A percentile compares a stretch with the other conserved stretches of the same genome.
These are phyloP conservation scores for Leishmania major DNA, from an alignment of 208 protist genomes.

Conservation along the genomic window DNA sequence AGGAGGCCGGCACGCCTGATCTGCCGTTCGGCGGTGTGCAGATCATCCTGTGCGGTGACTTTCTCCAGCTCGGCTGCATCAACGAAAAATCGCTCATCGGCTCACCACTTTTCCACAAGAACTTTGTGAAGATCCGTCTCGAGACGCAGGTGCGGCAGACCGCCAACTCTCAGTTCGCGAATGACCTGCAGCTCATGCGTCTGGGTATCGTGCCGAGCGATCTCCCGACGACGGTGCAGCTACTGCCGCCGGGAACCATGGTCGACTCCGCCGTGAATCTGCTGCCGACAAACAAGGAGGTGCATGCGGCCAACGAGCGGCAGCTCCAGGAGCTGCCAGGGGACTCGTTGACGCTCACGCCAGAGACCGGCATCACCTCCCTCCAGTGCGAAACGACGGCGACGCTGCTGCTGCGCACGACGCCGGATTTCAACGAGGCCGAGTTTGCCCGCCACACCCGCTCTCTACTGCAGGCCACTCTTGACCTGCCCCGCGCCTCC, in stretches of 20 bases:
- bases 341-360: constrained; percentile 68
- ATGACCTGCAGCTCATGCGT: constrained; percentile 78
- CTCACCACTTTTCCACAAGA: constrained; percentile 65
- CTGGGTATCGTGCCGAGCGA: constrained; percentile 63
- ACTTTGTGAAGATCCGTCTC: constrained; percentile 83
- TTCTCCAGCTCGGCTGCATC: constrained; percentile 91
- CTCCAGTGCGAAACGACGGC: constrained; percentile 76
- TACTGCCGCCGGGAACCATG: constrained; percentile 85
- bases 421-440: constrained; percentile 65
- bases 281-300: constrained; percentile 87
- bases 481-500: constrained; percentile 77
- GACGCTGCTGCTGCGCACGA: constrained; percentile 83
- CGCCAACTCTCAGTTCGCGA: constrained; percentile 62
- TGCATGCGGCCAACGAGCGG: constrained; percentile 78
- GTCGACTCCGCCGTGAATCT: constrained; percentile 84
- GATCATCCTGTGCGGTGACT: constrained; percentile 94
- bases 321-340: constrained; percentile 73
- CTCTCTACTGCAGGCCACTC: constrained; percentile 73
- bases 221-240: constrained; percentile 66
- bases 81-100: constrained; percentile 81
- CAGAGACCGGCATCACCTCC: constrained; percentile 82
- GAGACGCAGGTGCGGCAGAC: constrained; percentile 75
- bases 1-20: constrained; percentile 84
- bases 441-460: constrained; percentile 78
- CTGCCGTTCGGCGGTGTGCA: constrained; percentile 93